Percentiles rank a stretch among this genome's conserved stretches.
Conservation (phyloP, 2,329 filamentous ascomycete species). For the Penicillium sp. region DNA sequence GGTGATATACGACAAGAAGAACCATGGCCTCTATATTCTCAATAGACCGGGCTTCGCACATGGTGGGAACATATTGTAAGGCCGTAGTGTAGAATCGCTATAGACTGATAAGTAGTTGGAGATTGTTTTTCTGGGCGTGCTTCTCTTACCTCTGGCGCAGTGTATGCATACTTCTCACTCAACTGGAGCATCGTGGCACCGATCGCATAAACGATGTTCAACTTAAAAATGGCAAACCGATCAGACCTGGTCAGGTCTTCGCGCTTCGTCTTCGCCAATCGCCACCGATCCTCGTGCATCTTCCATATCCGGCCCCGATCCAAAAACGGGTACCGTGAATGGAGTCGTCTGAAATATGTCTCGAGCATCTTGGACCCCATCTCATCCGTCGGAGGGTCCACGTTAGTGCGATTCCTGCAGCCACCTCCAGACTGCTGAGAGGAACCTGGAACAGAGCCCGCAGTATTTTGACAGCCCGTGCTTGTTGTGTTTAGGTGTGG, state of each 20-base stretch:
- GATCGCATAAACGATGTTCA: slow-evolving; percentile 61
- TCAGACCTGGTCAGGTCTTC: slow-evolving; percentile 44
- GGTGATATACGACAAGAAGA: slow-evolving; percentile 58
- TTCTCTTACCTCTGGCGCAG: slow-evolving; percentile 48
- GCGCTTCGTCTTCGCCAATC: slow-evolving; percentile 45
- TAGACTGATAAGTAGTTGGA: not conserved
- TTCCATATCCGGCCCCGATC: slow-evolving; percentile 54
- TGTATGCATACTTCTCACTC: slow-evolving; percentile 54
- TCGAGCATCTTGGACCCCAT: slow-evolving; percentile 54
- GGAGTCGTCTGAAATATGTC: slow-evolving; percentile 55
- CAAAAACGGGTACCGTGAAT: slow-evolving; percentile 59
- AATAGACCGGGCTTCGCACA: slow-evolving; percentile 56
- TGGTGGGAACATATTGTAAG: slow-evolving; percentile 56
- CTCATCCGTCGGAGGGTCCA: slow-evolving; percentile 56
- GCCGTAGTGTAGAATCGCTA: slow-evolving; percentile 59
- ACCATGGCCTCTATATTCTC: slow-evolving; percentile 62
- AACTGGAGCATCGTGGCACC: slow-evolving; percentile 57
- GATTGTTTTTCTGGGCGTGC: no score
- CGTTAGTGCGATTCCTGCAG: slow-evolving; percentile 46
- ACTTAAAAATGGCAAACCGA: slow-evolving; percentile 57
- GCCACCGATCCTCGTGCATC: slow-evolving; percentile 51
- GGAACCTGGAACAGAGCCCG: slow-evolving; percentile 13
- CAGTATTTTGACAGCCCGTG: slow-evolving; percentile 19
- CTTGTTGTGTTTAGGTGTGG: slow-evolving; percentile 21
- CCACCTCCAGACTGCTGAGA: slow-evolving; percentile 25